These are phyloP conservation scores for Ascocoryne sarcoides DNA, from an alignment of 2,329 filamentous ascomycete species.

Conservation along the genomic window DNA sequence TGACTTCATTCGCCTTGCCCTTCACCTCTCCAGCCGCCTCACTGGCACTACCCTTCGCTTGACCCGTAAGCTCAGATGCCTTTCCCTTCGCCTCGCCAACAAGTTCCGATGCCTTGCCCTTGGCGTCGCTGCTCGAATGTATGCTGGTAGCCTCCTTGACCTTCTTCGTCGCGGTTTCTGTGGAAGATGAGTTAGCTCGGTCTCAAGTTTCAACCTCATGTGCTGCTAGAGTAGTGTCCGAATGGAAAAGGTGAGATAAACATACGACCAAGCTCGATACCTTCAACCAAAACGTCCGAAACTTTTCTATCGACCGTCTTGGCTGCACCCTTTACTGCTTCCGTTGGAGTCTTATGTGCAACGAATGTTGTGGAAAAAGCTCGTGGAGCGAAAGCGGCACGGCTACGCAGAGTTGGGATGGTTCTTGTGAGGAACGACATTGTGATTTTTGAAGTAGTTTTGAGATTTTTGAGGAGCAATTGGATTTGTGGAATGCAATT, in stretches of 20 bases:
- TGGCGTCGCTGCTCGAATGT: too few relatives aligned
- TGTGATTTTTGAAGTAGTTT: conserved; percentile 3
- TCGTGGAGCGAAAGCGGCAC: conserved; percentile 32
- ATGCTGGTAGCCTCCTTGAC: conserved; percentile 41
- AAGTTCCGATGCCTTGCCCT: conserved; percentile 28
- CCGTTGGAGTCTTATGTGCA: conserved; percentile 40
- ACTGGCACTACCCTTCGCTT: conserved; percentile 29
- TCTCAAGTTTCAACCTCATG: too few relatives aligned
- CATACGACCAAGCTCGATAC: conserved; percentile 50
- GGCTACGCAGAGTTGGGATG: conserved; percentile 27
- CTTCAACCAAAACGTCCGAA: conserved; percentile 51
- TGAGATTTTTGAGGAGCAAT: background rate
- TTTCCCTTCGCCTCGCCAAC: conserved; percentile 30
- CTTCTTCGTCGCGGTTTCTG: conserved; percentile 36
- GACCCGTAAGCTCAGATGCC: conserved; percentile 33
- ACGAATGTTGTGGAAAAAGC: conserved; percentile 40
- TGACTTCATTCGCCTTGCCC: conserved; percentile 31
- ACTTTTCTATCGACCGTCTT: conserved; percentile 52
- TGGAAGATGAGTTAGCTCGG: conserved; percentile 26
- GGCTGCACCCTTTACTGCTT: conserved; percentile 49
- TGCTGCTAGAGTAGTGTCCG: too few relatives aligned
- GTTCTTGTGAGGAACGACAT: conserved; percentile 48
- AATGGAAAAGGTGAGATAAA: conserved; percentile 15
- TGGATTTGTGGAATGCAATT: too few relatives aligned
- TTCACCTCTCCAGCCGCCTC: conserved; percentile 30